Conservation (phyloP, 2,329 filamentous ascomycete species). For the Setomelanomma holmii region DNA sequence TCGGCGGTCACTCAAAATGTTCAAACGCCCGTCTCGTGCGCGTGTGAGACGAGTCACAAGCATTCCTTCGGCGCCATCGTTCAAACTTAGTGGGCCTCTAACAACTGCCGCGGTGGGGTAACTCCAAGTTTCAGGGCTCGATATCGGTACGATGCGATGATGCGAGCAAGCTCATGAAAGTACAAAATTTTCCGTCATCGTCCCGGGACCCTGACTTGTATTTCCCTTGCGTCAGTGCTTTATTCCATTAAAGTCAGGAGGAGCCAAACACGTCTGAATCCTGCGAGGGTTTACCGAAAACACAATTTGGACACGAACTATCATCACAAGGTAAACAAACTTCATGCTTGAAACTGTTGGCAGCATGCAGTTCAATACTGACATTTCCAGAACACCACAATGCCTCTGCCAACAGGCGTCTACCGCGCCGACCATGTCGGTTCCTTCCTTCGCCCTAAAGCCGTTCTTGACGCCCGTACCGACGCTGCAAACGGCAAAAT, state of each 20-base stretch:
- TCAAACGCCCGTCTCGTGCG: neutral
- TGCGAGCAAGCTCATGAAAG: constrained; percentile 7
- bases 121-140: constrained; percentile 20
- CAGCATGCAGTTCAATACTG: neutral
- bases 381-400: constrained; percentile 18
- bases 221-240: constrained; percentile 2
- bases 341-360: constrained; percentile 3
- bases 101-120: constrained; percentile 50
- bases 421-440: constrained; percentile 63
- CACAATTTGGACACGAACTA: no score
- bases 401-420: constrained; percentile 50
- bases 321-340: no score
- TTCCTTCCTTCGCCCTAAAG: constrained; percentile 61
- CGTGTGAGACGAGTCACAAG: neutral
- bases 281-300: no score
- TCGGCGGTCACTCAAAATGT: neutral
- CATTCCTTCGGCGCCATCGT: constrained; percentile 14
- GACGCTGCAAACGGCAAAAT: constrained; percentile 55
- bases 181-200: constrained; percentile 11
- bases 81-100: constrained; percentile 18
- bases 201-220: neutral
- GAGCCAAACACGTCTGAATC: no score
- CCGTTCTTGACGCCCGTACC: constrained; percentile 58
- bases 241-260: neutral
- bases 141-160: constrained; percentile 11